Percentiles rank a stretch among this genome's conserved stretches.
phyloP scores from a whole-genome alignment of 1,284 basidiomycete genomes.

The Microbotryum scabiosae region DNA sequence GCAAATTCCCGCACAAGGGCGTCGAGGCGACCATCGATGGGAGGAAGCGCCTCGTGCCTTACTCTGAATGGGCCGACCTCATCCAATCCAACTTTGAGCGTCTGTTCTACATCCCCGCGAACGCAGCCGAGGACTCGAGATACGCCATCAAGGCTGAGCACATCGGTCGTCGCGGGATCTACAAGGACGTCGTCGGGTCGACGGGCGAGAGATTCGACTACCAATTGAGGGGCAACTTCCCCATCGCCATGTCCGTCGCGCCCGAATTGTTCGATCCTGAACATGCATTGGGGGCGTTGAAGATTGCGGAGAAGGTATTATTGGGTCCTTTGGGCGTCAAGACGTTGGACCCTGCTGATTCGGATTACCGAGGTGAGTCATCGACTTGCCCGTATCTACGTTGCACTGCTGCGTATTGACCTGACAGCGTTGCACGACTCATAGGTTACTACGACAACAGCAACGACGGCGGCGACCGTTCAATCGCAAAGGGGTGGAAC shows the following conservation, averaged over 20 bases:
- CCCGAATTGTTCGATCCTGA: slow-evolving; percentile 83
- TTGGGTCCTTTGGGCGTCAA: slow-evolving; percentile 85
- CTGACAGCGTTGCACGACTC: background rate
- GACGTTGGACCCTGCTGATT: slow-evolving; percentile 75
- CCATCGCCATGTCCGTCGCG: slow-evolving; percentile 90
- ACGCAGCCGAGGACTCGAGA: slow-evolving; percentile 60
- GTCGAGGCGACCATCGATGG: slow-evolving; percentile 71
- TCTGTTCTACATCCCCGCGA: slow-evolving; percentile 80
- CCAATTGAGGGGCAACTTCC: slow-evolving; percentile 49
- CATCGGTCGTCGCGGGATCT: slow-evolving; percentile 86
- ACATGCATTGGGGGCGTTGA: slow-evolving; percentile 68
- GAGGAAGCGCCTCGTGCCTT: slow-evolving; percentile 63
- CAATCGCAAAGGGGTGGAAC: slow-evolving; percentile 83
- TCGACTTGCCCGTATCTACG: background rate
- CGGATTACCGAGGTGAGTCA: slow-evolving; percentile 55
- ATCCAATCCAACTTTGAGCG: slow-evolving; percentile 82
- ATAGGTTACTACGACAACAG: slow-evolving; percentile 77
- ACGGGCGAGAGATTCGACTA: slow-evolving; percentile 94
- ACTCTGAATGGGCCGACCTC: slow-evolving; percentile 79
- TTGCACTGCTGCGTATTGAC: background rate
- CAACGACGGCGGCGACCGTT: slow-evolving; percentile 71
- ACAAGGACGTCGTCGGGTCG: slow-evolving; percentile 89
- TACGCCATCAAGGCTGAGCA: slow-evolving; percentile 64
- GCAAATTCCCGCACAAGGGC: slow-evolving; percentile 81
- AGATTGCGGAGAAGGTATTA: slow-evolving; percentile 64